Evolutionary conservation across 805 yeast species (phyloP), one percentile per base, ranked within the genome.

Genomic region (Candida lessepsii): DNA sequence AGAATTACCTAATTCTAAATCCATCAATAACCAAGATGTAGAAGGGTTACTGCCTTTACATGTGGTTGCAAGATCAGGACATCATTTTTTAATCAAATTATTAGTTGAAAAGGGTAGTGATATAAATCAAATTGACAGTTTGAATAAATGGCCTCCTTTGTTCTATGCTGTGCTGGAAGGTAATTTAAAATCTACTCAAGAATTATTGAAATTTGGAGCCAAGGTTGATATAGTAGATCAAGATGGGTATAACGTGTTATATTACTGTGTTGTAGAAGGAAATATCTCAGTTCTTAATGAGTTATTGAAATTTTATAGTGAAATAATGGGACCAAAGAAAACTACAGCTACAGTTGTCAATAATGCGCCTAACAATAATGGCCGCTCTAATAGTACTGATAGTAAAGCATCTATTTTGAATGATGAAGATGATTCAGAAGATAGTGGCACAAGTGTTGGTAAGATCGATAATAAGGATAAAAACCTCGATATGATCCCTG

Each of bases 231-330:
- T 85, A 15, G 70, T 78, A 11, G 98, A 93, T 61, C 93, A 84
- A 45, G 86, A 86, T 45, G 85, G 88, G 3, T 75, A 76, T 50
- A 77, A 83, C 38, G 96, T 96, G 0, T 54, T 90, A 33, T 91
- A 85, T 58, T 86, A 91, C 58, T 91, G 97, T 18, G 85, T 90
- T 16, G 86, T 95, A 79, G 97, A 90, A 59, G 98, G 99, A 17
- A 91, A 89, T 54, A 80, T 88, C 20, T 75, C 71, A n/a, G 91
- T 88, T 2, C 64, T 90, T 49, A 83, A 86, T 57, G 81, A 81
- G 16, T 67, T 91, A 32, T 69, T 81, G 14, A 71, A 70, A 20
- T 67, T 65, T 50, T 52, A 58, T 35, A 48, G 41, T 23, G 42
- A 36, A 5, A 48, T 47, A 6, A 40, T 41, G 8, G 44, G 43